Base-by-base conservation (phyloP, 768 basidiomycete species). In the Lentinula raphanica region DNA sequence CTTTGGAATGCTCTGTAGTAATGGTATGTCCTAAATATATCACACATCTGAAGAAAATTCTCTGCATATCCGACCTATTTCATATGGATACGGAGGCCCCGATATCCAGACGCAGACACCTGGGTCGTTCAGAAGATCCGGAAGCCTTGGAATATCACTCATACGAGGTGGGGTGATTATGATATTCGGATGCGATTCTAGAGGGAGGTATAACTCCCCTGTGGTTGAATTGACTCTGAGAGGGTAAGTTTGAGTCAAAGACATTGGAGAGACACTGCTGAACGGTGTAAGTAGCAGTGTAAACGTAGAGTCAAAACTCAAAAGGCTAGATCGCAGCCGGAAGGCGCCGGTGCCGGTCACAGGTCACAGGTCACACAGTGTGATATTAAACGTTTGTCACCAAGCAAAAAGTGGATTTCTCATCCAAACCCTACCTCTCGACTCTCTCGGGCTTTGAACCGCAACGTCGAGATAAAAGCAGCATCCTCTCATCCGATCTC, bases 101-200 rank as follows among this genome's bases (percentile, higher is more conserved):
- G 66, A 67, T 13, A 88, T 63, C 74, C 71, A 79, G 25, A 62
- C 62, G 54, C 73, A 76, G 6, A 89, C 72, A 5, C 70, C 65
- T 32, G 70, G 68, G 60, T 88, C 82, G 60, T 85, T 86, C 63
- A 86, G 62, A 58, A 74, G 64, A 0, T 71, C 61, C 6, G 74
- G 60, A n/a, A 75, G 58, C 8, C 64, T 53, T 27, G 73, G 67
- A 12, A 69, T 74, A 62, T 86, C 83, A 36, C 66, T 68, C 25
- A 64, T 53, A 39, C 85, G 81, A 17, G 82, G 81, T 17, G 86
- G 79, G 6, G 85, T 87, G 36, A 87, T 60, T 56, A 87, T 79
- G 61, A 87, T 80, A 58, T 81, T 75, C 56, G 76, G 72, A 38
- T 83, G 83, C 35, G 68, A 61, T 3, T 76, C 71, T 21, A 88